phyloP scores from a whole-genome alignment of 495 filamentous ascomycete genomes.

The Aspergillus cristatus region DNA sequence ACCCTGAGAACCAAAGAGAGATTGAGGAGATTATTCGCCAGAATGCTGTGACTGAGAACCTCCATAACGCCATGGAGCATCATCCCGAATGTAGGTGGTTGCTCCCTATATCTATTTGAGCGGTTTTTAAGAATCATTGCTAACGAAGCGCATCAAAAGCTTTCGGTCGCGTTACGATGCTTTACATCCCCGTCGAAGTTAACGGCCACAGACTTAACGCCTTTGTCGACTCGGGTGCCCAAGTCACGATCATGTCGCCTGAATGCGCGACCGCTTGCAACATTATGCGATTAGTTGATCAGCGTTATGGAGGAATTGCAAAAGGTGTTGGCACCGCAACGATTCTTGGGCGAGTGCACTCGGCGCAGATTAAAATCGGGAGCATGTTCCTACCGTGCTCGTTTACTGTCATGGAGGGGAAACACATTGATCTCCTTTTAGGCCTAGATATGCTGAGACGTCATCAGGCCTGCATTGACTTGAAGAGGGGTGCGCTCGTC shows the following conservation, averaged over 20 bases:
- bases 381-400: constrained; percentile 79
- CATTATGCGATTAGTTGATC: constrained; percentile 96
- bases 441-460: constrained; percentile 95
- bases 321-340: constrained; percentile 88
- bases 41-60: constrained; percentile 84
- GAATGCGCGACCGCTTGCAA: constrained; percentile 81
- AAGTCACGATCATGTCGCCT: constrained; percentile 98
- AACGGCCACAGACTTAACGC: constrained; percentile 89
- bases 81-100: constrained; percentile 76
- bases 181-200: constrained; percentile 94
- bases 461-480: constrained; percentile 86
- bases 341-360: constrained; percentile 91
- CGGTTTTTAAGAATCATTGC: constrained; percentile 1
- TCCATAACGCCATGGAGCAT: constrained; percentile 92
- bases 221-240: constrained; percentile 94
- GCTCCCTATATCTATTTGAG: neutral
- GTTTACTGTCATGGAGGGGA: constrained; percentile 99
- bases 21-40: constrained; percentile 96
- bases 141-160: constrained; percentile 43
- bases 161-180: constrained; percentile 87
- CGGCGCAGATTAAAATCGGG: constrained; percentile 88
- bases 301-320: constrained; percentile 81
- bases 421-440: constrained; percentile 88
- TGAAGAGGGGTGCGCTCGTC: constrained; percentile 65
- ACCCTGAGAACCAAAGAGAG: constrained; percentile 77